Evolutionary conservation across 2,329 filamentous ascomycete genomes (phyloP), one percentile per base, ranked within the genome.

Genomic region (Sarocladiaceae sp.): DNA sequence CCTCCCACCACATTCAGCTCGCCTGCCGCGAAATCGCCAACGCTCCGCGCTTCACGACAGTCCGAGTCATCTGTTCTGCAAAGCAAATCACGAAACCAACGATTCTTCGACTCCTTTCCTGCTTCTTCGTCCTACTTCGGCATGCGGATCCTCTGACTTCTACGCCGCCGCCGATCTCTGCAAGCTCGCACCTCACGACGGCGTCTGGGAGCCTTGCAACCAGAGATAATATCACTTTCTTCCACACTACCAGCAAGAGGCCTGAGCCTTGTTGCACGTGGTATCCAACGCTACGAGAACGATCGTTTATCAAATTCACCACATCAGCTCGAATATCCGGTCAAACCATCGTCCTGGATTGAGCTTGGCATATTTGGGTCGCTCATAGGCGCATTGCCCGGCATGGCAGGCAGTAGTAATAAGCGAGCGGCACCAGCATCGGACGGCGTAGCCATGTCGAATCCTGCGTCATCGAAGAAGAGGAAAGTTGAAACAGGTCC

Each of bases 401-500:
- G 31, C 22, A 6, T 33, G 47, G 31, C 44, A 10, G 25, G 20
- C 20, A 68, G 66, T 58, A 65, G 62, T 51, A 66, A 60, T 44
- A 70, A 67, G 55, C 63, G 65, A 31, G 47, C 57, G 29, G 64
- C 62, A 26, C 53, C 57, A 35, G 52, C 50, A 37, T 54, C 53
- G 31, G 52, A 57, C 15, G 47, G 29, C n/a, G 13, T 20, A n/a
- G 12, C 22, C 3, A 18, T 37, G 18, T 39, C 55, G 13, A 57
- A 50, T 18, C 52, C 57, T 11, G 26, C 57, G 11, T 54, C 58
- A 15, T 59, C 64, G 17, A 78, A 73, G 62, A 80, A 79, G 64
- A 70, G 75, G 52, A 80, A 77, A 66, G 64, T 65, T 42, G 76
- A 78, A 46, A 69, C 67, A 18, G 53, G 63, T 28, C 72, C 72